These are phyloP conservation scores for Rubia balearica DNA, from an alignment of 305 asterid species.

Conservation along the genomic window DNA sequence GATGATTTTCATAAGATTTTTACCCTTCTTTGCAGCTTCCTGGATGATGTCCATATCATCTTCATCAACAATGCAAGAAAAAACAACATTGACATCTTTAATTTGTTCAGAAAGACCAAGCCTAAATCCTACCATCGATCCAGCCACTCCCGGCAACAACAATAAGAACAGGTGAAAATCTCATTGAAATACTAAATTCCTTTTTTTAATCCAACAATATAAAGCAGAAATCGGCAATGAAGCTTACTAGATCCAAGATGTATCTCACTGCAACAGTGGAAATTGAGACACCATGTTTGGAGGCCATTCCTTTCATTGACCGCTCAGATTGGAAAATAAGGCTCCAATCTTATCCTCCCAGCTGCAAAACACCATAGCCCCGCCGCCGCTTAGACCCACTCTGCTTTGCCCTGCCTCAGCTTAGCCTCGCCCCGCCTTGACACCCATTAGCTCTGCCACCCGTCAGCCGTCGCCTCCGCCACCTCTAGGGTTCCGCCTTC, in stretches of 20 bases:
- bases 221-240: background rate
- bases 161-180: background rate
- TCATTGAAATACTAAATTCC: background rate
- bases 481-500: too few species aligned
- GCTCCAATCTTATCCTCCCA: too few species aligned
- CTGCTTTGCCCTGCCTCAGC: too few species aligned
- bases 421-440: too few species aligned
- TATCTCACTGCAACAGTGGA: slow-evolving; percentile 81
- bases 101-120: slow-evolving; percentile 85
- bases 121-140: slow-evolving; percentile 91
- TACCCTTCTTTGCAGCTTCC: slow-evolving; percentile 64
- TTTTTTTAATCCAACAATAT: background rate
- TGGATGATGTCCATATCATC: slow-evolving; percentile 57
- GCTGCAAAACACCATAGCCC: too few species aligned
- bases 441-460: too few species aligned
- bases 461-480: too few species aligned
- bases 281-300: slow-evolving; percentile 74
- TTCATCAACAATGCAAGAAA: slow-evolving; percentile 68
- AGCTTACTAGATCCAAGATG: slow-evolving; percentile 61
- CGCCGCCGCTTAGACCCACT: too few species aligned
- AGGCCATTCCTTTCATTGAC: slow-evolving; percentile 34
- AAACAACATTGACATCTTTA: slow-evolving; percentile 50
- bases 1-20: slow-evolving; percentile 59
- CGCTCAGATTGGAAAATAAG: too few species aligned
- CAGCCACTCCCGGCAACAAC: slow-evolving; percentile 84